A percentile compares a stretch with the other conserved stretches of the same genome.
phyloP scores from a whole-genome alignment of 2,329 filamentous ascomycete genomes.

The Bipolaris gigantea region DNA sequence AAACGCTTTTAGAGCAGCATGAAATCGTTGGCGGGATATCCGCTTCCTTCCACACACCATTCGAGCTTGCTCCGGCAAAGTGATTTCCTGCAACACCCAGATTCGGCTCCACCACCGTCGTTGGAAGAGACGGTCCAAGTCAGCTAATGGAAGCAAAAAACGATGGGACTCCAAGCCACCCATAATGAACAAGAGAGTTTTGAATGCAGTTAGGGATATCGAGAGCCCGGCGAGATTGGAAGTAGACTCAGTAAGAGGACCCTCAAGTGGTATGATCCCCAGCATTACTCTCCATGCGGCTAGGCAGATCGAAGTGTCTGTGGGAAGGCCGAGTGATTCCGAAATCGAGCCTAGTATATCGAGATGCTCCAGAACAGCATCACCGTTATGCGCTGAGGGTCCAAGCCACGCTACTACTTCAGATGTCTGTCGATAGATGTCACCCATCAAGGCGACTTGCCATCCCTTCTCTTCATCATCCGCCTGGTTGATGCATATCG shows the following conservation, averaged over 20 bases:
- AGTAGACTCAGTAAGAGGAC: too few species aligned
- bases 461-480: conserved; percentile 10
- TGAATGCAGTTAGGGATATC: background rate
- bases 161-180: background rate
- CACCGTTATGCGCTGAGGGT: conserved; percentile 1
- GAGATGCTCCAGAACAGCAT: background rate
- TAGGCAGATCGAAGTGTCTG: background rate
- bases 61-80: conserved; percentile 9
- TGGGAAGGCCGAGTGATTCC: background rate
- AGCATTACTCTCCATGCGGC: background rate
- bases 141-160: background rate
- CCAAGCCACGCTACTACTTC: conserved; percentile 17
- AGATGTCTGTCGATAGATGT: conserved; percentile 10
- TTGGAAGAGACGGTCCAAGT: conserved; percentile 6
- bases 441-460: conserved; percentile 18
- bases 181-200: background rate
- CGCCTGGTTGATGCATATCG: background rate
- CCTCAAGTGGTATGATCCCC: background rate
- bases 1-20: background rate
- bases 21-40: background rate
- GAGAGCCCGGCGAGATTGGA: too few species aligned
- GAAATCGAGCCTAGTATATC: background rate
- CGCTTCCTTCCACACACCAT: conserved; percentile 15
- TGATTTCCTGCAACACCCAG: conserved; percentile 23
- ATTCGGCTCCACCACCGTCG: conserved; percentile 20